Percentiles rank a stretch among this genome's conserved stretches.
Conservation (phyloP, 169 alveolate species). For the Plasmodium knowlesi region DNA sequence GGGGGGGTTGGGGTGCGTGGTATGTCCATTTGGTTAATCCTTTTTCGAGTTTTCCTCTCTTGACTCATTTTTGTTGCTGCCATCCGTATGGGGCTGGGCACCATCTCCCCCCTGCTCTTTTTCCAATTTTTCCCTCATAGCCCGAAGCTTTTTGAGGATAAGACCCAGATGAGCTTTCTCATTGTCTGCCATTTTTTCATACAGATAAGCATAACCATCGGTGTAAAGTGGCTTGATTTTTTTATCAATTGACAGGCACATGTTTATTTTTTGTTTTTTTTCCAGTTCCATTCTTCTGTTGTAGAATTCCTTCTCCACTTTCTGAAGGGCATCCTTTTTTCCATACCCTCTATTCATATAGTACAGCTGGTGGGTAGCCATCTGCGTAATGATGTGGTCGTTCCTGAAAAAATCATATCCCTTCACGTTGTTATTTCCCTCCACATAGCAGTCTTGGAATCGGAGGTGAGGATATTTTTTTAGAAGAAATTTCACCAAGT, state of each 20-base stretch:
- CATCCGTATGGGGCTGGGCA: not conserved
- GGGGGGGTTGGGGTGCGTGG: not conserved
- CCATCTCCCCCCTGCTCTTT: not conserved
- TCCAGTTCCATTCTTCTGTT: slow-evolving; percentile 83
- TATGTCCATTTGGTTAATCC: not conserved
- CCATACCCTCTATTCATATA: slow-evolving; percentile 82
- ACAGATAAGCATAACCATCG: slow-evolving; percentile 78
- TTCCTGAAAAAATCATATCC: slow-evolving; percentile 78
- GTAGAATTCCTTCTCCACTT: slow-evolving; percentile 82
- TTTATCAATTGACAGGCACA: slow-evolving; percentile 83
- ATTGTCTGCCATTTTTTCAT: slow-evolving; percentile 70
- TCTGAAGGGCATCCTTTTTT: slow-evolving; percentile 80
- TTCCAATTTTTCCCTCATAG: slow-evolving; percentile 42
- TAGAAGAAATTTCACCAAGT: slow-evolving; percentile 79
- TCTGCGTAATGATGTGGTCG: slow-evolving; percentile 69
- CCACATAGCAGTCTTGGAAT: slow-evolving; percentile 86
- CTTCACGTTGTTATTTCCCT: slow-evolving; percentile 87
- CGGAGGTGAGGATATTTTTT: slow-evolving; percentile 88
- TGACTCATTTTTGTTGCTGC: not conserved
- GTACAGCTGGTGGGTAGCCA: slow-evolving; percentile 71
- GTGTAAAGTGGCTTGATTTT: slow-evolving; percentile 80
- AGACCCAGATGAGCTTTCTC: slow-evolving; percentile 43
- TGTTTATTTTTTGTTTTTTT: slow-evolving; percentile 79
- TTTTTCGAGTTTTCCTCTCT: not conserved
- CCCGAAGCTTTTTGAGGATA: slow-evolving; percentile 49